phyloP scores from a whole-genome alignment of 805 yeast genomes.

The Cyberlindnera petersonii region DNA sequence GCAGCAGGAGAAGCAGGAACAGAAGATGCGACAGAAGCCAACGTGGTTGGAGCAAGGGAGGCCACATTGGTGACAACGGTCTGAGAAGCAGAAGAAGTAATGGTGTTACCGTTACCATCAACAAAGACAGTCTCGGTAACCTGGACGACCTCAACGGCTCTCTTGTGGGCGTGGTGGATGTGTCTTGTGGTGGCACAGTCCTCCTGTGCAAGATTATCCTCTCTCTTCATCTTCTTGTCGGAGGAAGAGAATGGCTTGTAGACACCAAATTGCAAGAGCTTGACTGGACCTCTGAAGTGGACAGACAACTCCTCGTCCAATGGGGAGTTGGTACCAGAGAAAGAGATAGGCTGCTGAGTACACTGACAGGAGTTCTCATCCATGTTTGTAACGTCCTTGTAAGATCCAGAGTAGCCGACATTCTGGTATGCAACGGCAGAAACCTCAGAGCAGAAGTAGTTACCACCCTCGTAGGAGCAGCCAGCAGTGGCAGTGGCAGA shows the following conservation, averaged over 20 bases:
- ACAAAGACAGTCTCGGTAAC: conserved; percentile 79
- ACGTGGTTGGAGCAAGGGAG: conserved; percentile 28
- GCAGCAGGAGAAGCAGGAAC: conserved; percentile 12
- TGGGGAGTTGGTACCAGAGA: conserved; percentile 75
- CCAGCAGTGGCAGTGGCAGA: conserved; percentile 27
- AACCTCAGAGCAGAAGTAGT: conserved; percentile 77
- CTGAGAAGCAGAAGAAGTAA: conserved; percentile 29
- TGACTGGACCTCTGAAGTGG: conserved; percentile 87
- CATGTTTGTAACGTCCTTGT: conserved; percentile 77
- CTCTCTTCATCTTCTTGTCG: conserved; percentile 38
- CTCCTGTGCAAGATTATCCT: conserved; percentile 30
- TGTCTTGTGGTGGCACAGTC: conserved; percentile 30
- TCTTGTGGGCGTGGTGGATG: conserved; percentile 49
- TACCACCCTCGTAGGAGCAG: conserved; percentile 57
- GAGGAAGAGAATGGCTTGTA: conserved; percentile 63
- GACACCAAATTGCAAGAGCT: conserved; percentile 81
- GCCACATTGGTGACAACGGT: conserved; percentile 24
- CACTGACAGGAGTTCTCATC: conserved; percentile 67
- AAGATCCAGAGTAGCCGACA: conserved; percentile 84
- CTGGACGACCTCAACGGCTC: conserved; percentile 60
- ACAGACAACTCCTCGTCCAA: conserved; percentile 83
- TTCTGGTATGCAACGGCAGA: conserved; percentile 61
- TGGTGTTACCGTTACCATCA: conserved; percentile 48
- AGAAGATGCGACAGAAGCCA: conserved; percentile 9
- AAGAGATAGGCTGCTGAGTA: conserved; percentile 49